Evolutionary conservation across 352 stramenopile species (phyloP).

Genomic region (Phytophthora constricta): DNA sequence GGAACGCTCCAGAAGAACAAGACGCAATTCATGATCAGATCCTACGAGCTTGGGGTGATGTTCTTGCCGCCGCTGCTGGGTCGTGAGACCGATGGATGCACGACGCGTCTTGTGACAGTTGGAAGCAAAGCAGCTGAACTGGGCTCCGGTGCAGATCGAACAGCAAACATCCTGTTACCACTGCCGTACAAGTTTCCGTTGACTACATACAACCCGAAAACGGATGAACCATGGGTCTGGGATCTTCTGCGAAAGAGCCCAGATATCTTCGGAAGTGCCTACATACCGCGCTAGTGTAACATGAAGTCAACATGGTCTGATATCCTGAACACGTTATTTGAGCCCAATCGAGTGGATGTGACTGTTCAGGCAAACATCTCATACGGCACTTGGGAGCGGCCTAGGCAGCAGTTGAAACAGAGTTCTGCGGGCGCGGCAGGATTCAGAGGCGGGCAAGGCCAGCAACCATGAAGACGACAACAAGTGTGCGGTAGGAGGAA

Average conservation of each 20-base stretch:
- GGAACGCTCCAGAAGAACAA: constrained; percentile 75
- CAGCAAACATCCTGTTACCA: constrained; percentile 40
- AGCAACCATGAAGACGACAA: constrained; percentile 36
- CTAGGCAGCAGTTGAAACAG: constrained; percentile 29
- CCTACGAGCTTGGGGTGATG: constrained; percentile 83
- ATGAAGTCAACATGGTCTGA: too few species aligned
- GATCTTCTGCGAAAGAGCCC: constrained; percentile 70
- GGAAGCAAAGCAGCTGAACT: constrained; percentile 37
- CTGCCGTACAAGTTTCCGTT: constrained; percentile 77
- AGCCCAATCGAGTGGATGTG: constrained; percentile 18
- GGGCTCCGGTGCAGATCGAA: constrained; percentile 9
- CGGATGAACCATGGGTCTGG: constrained; percentile 86
- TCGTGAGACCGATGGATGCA: constrained; percentile 3
- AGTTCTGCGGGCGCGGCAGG: constrained; percentile 6
- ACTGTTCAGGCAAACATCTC: too few species aligned
- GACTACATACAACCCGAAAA: constrained; percentile 68
- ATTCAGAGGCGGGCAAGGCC: constrained; percentile 12
- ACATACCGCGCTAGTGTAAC: constrained; percentile 62
- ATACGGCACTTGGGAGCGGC: not conserved
- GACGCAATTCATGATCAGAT: constrained; percentile 83
- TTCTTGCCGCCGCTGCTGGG: constrained; percentile 57
- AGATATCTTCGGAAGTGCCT: constrained; percentile 76
- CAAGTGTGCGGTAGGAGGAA: constrained; percentile 31
- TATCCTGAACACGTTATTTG: too few species aligned
- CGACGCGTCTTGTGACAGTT: constrained; percentile 39